Evolutionary conservation across 78 protist genomes (phyloP).

Genomic region (Neovahlkampfia damariscottae): DNA sequence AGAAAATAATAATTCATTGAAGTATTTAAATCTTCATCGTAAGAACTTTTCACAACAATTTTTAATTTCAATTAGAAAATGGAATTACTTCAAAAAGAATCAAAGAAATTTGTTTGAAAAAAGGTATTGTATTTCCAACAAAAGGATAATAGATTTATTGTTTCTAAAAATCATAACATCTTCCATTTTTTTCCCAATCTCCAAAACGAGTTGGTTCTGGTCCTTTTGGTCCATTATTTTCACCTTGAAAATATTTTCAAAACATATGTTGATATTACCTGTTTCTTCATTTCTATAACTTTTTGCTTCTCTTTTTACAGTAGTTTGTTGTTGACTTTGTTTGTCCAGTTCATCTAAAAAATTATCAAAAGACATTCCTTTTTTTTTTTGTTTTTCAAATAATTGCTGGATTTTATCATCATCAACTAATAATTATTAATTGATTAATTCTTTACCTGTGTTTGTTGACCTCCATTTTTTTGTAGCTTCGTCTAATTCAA

Average conservation of each 20-base stretch:
- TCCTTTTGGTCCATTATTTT: conserved; percentile 59
- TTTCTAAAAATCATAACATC: conserved; percentile 50
- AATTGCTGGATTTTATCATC: not conserved
- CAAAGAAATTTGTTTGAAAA: no score
- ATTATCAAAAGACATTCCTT: not conserved
- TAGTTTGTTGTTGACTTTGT: not conserved
- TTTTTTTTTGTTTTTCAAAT: not conserved
- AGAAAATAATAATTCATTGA: no score
- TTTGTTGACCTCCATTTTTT: not conserved
- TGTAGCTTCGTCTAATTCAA: not conserved
- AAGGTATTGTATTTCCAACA: no score
- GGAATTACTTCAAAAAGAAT: no score
- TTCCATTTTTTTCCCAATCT: conserved; percentile 75
- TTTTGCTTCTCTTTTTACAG: not conserved
- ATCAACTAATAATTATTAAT: no score
- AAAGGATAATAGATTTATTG: no score
- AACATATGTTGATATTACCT: not conserved
- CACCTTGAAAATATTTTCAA: conserved; percentile 20
- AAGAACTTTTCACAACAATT: no score
- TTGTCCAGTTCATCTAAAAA: not conserved
- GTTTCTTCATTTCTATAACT: not conserved
- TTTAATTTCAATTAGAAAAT: no score
- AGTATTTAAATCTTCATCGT: no score
- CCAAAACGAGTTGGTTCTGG: conserved; percentile 72
- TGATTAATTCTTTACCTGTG: no score